Evolutionary conservation across 2,329 filamentous ascomycete species (phyloP), one percentile per base, ranked within the genome.

Genomic region (Fusarium denticulatum): DNA sequence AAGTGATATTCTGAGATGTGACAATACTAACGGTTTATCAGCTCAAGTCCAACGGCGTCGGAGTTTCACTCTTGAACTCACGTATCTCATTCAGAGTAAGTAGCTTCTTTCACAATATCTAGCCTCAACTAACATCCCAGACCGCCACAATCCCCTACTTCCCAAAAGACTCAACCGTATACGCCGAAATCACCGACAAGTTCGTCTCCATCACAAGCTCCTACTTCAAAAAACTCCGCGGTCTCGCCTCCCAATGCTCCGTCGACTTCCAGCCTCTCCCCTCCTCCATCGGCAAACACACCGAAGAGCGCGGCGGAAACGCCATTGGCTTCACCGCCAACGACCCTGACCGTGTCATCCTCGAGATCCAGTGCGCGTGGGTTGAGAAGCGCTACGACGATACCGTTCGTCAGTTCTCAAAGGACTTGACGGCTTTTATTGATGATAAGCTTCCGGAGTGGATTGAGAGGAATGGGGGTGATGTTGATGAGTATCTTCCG

Each of bases 301-400:
- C 63, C 2, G 69, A 72, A 14, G 22, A 60, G 0, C 32, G 58
- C 4, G 69, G 69, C 1, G 69, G 69, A 3, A 72, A 72, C 20
- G 69, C 69, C 0, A 72, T 72, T 4, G 69, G 69, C 1, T 53
- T 72, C 12, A 53, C 52, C 0, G 60, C 32, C 12, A 57, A 3
- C 1, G 69, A 72, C 1, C 64, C 64, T 0, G 40, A 72, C 4
- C 69, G 69, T 0, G 37, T 72, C 5, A 40, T 72, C 9, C 39
- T 72, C 2, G 69, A 72, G 6, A 71, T 72, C 0, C 69, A 72
- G 13, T 72, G 69, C 7, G 66, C 64, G 1, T 72, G 69, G 69
- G 13, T 43, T 9, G 69, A 72, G 16, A 65, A 57, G 26, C 10
- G 40, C 0, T 24, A 64, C 3, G 69, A 69, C 3, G 37, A 30